phyloP scores from a whole-genome alignment of 2,329 filamentous ascomycete species.

The Colletotrichum brevisporum region DNA sequence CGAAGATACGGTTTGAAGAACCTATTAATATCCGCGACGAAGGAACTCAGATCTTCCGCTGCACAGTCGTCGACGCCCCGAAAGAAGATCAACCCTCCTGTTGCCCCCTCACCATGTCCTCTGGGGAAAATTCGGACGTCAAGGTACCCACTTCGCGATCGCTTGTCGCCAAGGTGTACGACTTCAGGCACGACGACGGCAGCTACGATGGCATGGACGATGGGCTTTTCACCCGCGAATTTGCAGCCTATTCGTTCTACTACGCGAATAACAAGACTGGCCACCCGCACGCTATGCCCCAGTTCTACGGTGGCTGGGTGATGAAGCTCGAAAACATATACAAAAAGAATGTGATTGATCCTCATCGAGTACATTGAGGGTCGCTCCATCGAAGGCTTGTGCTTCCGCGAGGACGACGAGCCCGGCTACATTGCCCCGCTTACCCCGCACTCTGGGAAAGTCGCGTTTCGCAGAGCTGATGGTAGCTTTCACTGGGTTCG shows the following conservation, averaged over 20 bases:
- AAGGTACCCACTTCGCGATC: not conserved
- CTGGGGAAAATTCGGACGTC: not conserved
- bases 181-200: not conserved
- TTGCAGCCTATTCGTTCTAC: not conserved
- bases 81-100: not conserved
- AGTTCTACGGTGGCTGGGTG: slow-evolving; percentile 3
- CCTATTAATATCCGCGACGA: not conserved
- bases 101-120: not conserved
- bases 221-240: not conserved
- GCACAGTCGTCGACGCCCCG: not conserved
- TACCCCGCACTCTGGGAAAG: no score
- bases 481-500: not conserved
- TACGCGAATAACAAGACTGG: not conserved
- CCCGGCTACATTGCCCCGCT: no score
- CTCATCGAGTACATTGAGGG: slow-evolving; percentile 1
- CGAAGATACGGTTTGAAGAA: not conserved
- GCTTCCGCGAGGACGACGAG: not conserved
- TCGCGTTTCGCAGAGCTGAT: not conserved
- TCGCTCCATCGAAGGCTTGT: not conserved
- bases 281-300: not conserved
- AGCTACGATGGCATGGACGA: fast-evolving
- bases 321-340: not conserved
- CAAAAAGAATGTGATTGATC: not conserved
- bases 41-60: not conserved
- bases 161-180: not conserved